These are phyloP conservation scores for Phyllosticta paracitricarpa DNA, from an alignment of 2,329 filamentous ascomycete species.

Conservation along the genomic window DNA sequence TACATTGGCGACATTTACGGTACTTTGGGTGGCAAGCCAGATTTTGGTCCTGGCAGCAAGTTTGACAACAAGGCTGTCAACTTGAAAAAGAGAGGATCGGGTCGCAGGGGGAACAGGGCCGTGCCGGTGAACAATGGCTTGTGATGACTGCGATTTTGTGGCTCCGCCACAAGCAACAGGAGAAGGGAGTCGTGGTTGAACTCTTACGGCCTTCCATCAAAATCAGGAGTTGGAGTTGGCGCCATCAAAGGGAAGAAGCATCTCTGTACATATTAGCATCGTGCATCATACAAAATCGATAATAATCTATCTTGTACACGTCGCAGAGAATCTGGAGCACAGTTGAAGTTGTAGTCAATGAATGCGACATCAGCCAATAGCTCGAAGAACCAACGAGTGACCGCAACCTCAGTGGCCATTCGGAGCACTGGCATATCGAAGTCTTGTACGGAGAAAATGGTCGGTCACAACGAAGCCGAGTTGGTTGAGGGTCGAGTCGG, in stretches of 20 bases:
- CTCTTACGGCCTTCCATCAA: background rate
- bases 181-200: background rate
- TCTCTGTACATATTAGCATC: background rate
- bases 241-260: background rate
- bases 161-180: background rate
- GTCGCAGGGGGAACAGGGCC: background rate
- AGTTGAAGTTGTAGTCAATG: background rate
- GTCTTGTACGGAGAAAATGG: background rate
- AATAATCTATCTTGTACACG: background rate
- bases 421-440: background rate
- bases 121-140: background rate
- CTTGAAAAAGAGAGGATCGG: background rate
- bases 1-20: constrained; percentile 65
- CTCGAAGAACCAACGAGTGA: too few species aligned
- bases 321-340: background rate
- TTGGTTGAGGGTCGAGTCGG: background rate
- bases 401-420: too few species aligned
- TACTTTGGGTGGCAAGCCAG: constrained; percentile 53
- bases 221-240: background rate
- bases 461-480: background rate
- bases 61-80: constrained; percentile 14
- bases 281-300: background rate
- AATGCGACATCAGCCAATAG: too few species aligned
- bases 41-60: constrained; percentile 50
- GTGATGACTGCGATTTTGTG: background rate